Evolutionary conservation across 208 protist species (phyloP), one percentile per base, ranked within the genome.

Genomic region (Naegleria lovaniensis): DNA sequence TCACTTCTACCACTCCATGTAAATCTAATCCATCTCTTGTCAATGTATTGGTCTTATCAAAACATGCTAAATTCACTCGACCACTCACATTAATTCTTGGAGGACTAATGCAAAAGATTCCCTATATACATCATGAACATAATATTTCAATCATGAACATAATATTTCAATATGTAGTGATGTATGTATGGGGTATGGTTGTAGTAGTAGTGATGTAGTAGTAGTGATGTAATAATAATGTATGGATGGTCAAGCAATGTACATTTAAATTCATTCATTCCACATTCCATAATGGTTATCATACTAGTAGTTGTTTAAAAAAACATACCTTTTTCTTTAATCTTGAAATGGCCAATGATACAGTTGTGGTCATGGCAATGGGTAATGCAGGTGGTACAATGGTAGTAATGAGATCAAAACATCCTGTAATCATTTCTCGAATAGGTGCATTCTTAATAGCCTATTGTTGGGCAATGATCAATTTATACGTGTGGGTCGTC

Each of bases 31-130:
- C 91, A 15, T 96, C 94, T 92, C 94, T 92, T 9, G 94, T 96
- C 0, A 96, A 41, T 0, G 94, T 96, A 29, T 95, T 95, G 4
- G 94, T 96, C 55, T 96, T 96, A 83, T 96, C 95, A 67, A 96
- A 95, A 85, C 91, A 93, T 51, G 95, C 92, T 5, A 95, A 59
- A 51, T 92, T 58, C 2, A 96, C 40, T 52, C 91, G 91, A 41
- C 94, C 94, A 67, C 83, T 91, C 13, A 92, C 91, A 40, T 90
- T 95, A 22, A 94, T 75, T 59, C 92, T 40, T 33, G 92, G 19
- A 85, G 95, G 94, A 22, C 43, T 88, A 29, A 67, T 67, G 19
- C 55, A 67, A 67, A 67, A 67, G 4, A 67, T 67, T 67, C 55
- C 55, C 55, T 48, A 48, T 9, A 48, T 48, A 48, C 1, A 48